These are phyloP conservation scores for Gynostemma pentaphyllum DNA, from an alignment of 306 rosid species.

Conservation along the genomic window DNA sequence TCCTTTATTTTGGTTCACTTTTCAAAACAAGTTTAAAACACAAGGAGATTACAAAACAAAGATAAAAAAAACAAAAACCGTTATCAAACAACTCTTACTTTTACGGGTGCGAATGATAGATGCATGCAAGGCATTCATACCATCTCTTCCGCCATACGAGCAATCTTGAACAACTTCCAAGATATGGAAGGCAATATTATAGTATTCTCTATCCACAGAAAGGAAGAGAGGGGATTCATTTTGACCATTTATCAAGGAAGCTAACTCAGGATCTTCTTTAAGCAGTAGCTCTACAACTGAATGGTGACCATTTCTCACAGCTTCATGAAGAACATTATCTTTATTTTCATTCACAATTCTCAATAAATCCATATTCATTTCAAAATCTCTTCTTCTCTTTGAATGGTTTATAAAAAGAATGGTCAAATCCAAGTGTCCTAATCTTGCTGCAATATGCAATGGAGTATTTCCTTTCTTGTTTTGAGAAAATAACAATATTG, in stretches of 20 bases:
- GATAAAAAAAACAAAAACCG: neutral
- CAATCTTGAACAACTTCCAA: too few species aligned
- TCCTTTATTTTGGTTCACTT: too few species aligned
- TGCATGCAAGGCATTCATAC: neutral
- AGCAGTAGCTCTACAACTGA: neutral
- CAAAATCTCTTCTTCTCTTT: neutral
- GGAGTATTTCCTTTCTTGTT: neutral
- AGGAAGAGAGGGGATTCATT: constrained; percentile 10
- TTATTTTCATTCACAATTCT: neutral
- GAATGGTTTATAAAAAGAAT: neutral
- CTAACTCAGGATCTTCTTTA: neutral
- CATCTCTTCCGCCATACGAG: neutral
- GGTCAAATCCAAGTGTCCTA: neutral
- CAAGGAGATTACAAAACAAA: neutral
- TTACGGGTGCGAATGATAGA: neutral
- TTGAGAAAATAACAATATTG: too few species aligned
- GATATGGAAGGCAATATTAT: neutral
- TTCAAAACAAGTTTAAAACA: too few species aligned
- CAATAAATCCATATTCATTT: neutral
- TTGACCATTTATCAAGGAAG: neutral
- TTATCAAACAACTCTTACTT: neutral
- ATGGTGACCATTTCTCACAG: neutral
- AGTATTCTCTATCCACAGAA: neutral
- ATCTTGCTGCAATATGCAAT: neutral
- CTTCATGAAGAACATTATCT: constrained; percentile 2